Conservation (phyloP, 805 yeast genomes). For the Metschnikowia peoriensis region DNA sequence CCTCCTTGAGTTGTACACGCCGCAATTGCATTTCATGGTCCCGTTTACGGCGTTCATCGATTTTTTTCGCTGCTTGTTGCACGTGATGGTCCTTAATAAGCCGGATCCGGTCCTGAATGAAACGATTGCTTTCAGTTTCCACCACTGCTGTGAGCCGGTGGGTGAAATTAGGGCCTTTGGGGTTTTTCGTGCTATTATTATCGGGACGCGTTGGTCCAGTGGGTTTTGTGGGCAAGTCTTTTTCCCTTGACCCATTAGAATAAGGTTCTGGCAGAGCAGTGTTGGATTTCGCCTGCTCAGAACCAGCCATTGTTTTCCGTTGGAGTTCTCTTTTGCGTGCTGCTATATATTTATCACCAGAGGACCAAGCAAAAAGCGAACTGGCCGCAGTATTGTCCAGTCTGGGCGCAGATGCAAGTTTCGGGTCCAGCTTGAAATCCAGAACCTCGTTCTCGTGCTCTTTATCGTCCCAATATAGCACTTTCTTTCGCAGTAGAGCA, state of each 20-base stretch:
- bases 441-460: conserved; percentile 1
- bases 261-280: neutral
- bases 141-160: conserved; percentile 28
- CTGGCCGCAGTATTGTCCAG: conserved; percentile 21
- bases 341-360: conserved; percentile 38
- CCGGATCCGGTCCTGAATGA: conserved; percentile 40
- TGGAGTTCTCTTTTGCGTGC: conserved; percentile 29
- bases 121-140: conserved; percentile 37
- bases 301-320: neutral
- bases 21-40: conserved; percentile 40
- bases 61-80: conserved; percentile 34
- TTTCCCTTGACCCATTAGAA: neutral
- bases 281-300: neutral
- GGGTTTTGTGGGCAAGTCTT: neutral
- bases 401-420: no score
- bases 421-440: neutral
- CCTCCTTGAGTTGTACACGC: conserved; percentile 37
- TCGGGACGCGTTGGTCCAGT: neutral
- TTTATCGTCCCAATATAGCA: conserved; percentile 15
- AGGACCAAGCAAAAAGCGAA: conserved; percentile 44
- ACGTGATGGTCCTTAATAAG: conserved; percentile 37
- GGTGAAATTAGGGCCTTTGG: conserved; percentile 19
- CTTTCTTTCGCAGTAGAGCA: conserved; percentile 13
- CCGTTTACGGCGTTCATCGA: conserved; percentile 37
- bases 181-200: conserved; percentile 3